These are phyloP conservation scores for Ceratobasidium sp. DNA, from an alignment of 1,284 basidiomycete species.

Conservation along the genomic window DNA sequence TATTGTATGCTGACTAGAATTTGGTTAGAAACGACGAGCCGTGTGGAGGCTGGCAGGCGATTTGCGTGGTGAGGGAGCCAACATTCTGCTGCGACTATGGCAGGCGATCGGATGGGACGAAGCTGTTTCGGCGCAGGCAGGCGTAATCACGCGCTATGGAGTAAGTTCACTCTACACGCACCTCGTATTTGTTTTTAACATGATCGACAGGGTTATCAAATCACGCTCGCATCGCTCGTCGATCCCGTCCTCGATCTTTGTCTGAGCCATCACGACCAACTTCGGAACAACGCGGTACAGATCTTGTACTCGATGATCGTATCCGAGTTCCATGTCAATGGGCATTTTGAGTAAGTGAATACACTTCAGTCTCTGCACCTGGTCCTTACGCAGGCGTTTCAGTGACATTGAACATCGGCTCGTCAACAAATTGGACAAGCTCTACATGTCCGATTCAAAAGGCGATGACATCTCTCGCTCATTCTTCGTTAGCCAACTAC, in stretches of 20 bases:
- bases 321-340: constrained; percentile 83
- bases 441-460: constrained; percentile 90
- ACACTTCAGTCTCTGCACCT: background rate
- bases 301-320: constrained; percentile 97
- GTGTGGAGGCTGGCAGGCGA: constrained; percentile 97
- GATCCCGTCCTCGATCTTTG: constrained; percentile 92
- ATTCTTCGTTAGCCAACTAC: constrained; percentile 93
- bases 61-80: constrained; percentile 89
- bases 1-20: constrained; percentile 26
- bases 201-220: constrained; percentile 74
- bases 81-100: constrained; percentile 87
- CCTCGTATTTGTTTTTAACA: constrained; percentile 22
- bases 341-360: constrained; percentile 60
- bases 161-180: constrained; percentile 54
- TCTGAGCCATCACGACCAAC: constrained; percentile 91
- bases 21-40: constrained; percentile 81
- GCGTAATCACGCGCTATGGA: constrained; percentile 63
- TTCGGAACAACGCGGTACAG: constrained; percentile 88
- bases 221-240: constrained; percentile 83
- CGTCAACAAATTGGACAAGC: constrained; percentile 91
- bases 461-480: constrained; percentile 89
- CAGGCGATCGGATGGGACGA: constrained; percentile 83
- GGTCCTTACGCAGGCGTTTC: background rate
- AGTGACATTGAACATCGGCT: constrained; percentile 91
- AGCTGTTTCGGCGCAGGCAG: constrained; percentile 53